Conservation (phyloP, 2,329 filamentous ascomycete species). For the Penicillium crustosum region DNA sequence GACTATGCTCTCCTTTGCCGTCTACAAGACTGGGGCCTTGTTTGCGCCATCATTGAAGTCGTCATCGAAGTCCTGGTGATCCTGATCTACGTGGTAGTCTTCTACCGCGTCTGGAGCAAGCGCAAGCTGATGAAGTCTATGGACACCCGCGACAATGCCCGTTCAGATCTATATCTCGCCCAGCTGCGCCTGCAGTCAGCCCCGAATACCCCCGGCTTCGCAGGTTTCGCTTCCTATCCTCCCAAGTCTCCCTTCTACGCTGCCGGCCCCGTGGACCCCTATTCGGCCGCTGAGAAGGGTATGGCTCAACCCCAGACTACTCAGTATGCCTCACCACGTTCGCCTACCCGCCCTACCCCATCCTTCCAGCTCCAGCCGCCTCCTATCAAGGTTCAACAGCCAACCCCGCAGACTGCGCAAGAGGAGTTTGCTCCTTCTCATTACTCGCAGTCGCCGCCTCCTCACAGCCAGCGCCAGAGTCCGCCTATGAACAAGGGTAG, state of each 20-base stretch:
- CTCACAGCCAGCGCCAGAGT: conserved; percentile 30
- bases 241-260: conserved; percentile 50
- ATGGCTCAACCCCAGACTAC: conserved; percentile 43
- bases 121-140: conserved; percentile 93
- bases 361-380: conserved; percentile 86
- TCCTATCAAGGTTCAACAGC: conserved; percentile 72
- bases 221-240: conserved; percentile 57
- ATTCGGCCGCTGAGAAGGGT: conserved; percentile 55
- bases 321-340: conserved; percentile 62
- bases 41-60: conserved; percentile 96
- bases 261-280: conserved; percentile 42
- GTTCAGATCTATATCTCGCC: conserved; percentile 91
- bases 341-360: conserved; percentile 58
- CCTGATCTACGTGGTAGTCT: conserved; percentile 86
- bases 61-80: conserved; percentile 91
- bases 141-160: conserved; percentile 89
- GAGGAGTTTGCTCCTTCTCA: conserved; percentile 56
- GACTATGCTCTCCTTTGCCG: conserved; percentile 90
- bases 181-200: conserved; percentile 82
- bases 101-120: conserved; percentile 98
- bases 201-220: conserved; percentile 88
- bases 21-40: conserved; percentile 89
- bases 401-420: conserved; percentile 69
- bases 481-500: conserved; percentile 64
- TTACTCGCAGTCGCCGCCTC: conserved; percentile 27